These are phyloP conservation scores for Chamaecrista fasciculata DNA, from an alignment of 306 rosid species.

Conservation along the genomic window DNA sequence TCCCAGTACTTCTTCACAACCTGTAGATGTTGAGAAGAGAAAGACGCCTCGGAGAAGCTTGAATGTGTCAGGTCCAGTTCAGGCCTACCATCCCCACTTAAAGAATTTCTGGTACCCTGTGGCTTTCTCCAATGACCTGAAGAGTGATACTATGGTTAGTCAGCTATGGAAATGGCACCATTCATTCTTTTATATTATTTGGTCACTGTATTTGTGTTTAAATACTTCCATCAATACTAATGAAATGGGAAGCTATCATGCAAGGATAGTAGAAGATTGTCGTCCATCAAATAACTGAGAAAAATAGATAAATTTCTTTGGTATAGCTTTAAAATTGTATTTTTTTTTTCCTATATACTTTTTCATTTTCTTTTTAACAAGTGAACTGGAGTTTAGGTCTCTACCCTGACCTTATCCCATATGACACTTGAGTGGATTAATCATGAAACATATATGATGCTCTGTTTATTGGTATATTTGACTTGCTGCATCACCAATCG, in stretches of 20 bases:
- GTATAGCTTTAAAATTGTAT: neutral
- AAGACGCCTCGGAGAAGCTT: slow-evolving; percentile 53
- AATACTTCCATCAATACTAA: neutral
- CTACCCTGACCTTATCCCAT: slow-evolving; percentile 1
- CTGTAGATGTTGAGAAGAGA: slow-evolving; percentile 33
- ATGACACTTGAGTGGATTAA: neutral
- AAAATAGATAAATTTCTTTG: slow-evolving; percentile 10
- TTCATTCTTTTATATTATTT: neutral
- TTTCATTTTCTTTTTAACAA: too few species aligned
- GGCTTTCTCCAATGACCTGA: slow-evolving; percentile 75
- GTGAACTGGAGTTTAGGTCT: neutral
- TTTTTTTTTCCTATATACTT: too few species aligned
- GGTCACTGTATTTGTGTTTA: neutral
- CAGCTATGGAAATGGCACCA: neutral
- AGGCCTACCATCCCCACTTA: slow-evolving; percentile 77
- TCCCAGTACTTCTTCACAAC: slow-evolving; percentile 53
- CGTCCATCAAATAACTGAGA: neutral
- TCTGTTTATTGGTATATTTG: neutral
- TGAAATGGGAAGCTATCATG: neutral
- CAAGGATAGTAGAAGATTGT: neutral
- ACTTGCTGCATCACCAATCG: neutral
- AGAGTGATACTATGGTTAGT: slow-evolving; percentile 88
- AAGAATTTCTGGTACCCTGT: slow-evolving; percentile 99
- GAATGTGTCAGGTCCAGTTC: slow-evolving; percentile 89
- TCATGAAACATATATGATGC: neutral